Base-by-base conservation (phyloP, 139 green algal genomes). In the Chlamydomonas asymmetrica region DNA sequence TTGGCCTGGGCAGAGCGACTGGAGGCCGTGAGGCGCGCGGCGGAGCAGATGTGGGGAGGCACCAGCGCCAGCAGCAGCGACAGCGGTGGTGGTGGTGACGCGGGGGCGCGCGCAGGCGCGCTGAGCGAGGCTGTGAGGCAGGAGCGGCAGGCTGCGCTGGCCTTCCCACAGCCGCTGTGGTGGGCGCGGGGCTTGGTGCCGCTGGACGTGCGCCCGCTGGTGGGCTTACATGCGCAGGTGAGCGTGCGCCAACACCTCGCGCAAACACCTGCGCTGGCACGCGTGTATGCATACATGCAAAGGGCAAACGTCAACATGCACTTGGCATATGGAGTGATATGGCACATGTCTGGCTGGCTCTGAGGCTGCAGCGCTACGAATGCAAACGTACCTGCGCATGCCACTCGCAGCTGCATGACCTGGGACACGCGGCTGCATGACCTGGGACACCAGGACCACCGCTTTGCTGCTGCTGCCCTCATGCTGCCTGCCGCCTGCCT, bases 211-310 rank as follows among this genome's bases (percentile, higher is more conserved):
- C 29, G 56, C 9, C 18, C 56, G 31, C 40, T 56, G 4, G 32
- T 76, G 57, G 70, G 70, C 22, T 41, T 76, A 4, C 0, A 39
- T 29, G 40, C 70, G 31, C 35, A 76, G 70, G 70, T 76, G 57
- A 7, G 66, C 2, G 0, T 23, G 32, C 32, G 41, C n/a, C n/a
- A n/a, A n/a, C n/a, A n/a, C n/a, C n/a, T n/a, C n/a, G n/a, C n/a
- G n/a, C n/a, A n/a, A n/a, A n/a, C n/a, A n/a, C n/a, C n/a, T n/a
- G 50, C 32, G 45, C 37, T 23, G 40, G 37, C 22, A 27, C 5
- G 35, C 7, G 29, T 31, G 34, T 8, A 5, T 7, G 9, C 35
- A 9, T 49, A 9, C 9, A 13, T 13, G 35, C 18, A 13, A 49
- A 49, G 6, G 10, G 35, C 10, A 8, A 22, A 4, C 3, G 37